Conservation (phyloP, 495 filamentous ascomycete species). For the Talaromyces trachyspermus region DNA sequence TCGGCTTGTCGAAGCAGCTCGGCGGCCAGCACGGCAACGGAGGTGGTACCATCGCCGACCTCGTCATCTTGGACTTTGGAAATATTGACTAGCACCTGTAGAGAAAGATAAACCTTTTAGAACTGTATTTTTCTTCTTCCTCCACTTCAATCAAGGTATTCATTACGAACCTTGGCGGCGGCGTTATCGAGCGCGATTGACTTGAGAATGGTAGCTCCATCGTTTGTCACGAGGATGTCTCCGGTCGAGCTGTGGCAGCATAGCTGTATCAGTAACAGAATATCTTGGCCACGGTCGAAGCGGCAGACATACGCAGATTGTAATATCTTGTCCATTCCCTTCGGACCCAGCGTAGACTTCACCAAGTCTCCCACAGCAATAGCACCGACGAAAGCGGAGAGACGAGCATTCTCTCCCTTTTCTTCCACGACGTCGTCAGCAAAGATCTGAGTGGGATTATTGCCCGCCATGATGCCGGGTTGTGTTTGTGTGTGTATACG, state of each 20-base stretch:
- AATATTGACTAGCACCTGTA: constrained; percentile 72
- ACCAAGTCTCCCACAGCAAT: constrained; percentile 96
- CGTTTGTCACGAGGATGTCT: constrained; percentile 96
- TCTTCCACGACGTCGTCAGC: constrained; percentile 94
- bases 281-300: constrained; percentile 10
- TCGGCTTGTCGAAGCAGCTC: constrained; percentile 95
- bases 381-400: constrained; percentile 92
- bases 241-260: constrained; percentile 66
- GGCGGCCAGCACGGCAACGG: constrained; percentile 86
- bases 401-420: constrained; percentile 98
- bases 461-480: constrained; percentile 34
- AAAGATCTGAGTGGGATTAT: constrained; percentile 96
- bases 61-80: constrained; percentile 99
- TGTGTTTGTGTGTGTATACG: neutral
- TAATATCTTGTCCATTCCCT: constrained; percentile 99
- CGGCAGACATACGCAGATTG: constrained; percentile 79
- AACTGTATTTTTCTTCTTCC: too few relatives aligned
- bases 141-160: constrained; percentile 29
- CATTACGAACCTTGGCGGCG: constrained; percentile 62
- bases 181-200: constrained; percentile 99
- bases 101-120: too few relatives aligned
- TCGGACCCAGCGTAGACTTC: constrained; percentile 93
- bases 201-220: constrained; percentile 96
- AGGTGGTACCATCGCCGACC: constrained; percentile 91
- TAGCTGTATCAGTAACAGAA: constrained; percentile 7